phyloP scores from a whole-genome alignment of 495 filamentous ascomycete species.

The Zalerion maritima region DNA sequence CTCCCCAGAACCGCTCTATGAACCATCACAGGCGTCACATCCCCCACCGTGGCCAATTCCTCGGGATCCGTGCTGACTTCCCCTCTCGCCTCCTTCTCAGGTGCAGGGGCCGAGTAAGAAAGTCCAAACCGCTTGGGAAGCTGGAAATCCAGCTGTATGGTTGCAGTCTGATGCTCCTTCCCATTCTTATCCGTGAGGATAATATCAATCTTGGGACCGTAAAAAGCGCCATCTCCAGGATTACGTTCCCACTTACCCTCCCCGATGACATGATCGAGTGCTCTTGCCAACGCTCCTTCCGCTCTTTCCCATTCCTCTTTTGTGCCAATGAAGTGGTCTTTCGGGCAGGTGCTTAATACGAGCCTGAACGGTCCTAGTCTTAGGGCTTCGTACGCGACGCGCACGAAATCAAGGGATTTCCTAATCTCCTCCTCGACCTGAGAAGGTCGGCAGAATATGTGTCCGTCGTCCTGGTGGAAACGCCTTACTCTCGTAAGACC shows the following conservation, averaged over 20 bases:
- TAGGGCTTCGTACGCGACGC: conserved; percentile 62
- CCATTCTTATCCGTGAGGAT: conserved; percentile 69
- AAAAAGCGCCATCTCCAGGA: conserved; percentile 81
- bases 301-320: conserved; percentile 71
- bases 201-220: conserved; percentile 91
- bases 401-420: conserved; percentile 65
- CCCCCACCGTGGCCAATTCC: conserved; percentile 29
- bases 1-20: conserved; percentile 83
- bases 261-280: conserved; percentile 50
- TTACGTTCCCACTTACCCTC: conserved; percentile 60
- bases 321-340: conserved; percentile 63
- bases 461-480: conserved; percentile 95
- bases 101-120: conserved; percentile 63
- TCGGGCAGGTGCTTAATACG: conserved; percentile 66
- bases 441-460: conserved; percentile 79
- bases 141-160: conserved; percentile 89
- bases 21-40: conserved; percentile 65
- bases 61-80: conserved; percentile 27
- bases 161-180: conserved; percentile 84
- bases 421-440: conserved; percentile 75
- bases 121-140: conserved; percentile 71
- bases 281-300: conserved; percentile 54
- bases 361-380: conserved; percentile 60
- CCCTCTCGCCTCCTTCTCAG: conserved; percentile 46
- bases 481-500: conserved; percentile 77